Conservation (phyloP, 768 basidiomycete genomes). For the Podaxis pistillaris region DNA sequence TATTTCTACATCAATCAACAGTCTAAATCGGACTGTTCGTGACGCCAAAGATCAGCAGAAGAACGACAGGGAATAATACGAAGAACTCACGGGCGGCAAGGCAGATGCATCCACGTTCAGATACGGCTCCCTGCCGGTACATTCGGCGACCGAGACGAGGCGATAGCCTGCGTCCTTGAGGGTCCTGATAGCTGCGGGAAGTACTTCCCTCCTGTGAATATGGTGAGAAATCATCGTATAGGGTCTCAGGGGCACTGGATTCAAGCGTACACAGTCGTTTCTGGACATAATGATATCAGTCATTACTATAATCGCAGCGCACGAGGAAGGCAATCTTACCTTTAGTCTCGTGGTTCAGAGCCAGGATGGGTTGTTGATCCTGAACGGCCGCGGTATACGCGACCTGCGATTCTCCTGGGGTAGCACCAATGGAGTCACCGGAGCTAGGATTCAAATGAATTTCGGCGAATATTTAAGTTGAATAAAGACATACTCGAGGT, state of each 20-base stretch:
- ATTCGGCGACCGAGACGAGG: slow-evolving; percentile 16
- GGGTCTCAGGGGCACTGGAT: too few relatives aligned
- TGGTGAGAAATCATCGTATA: too few relatives aligned
- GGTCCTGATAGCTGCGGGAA: slow-evolving; percentile 36
- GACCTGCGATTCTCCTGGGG: slow-evolving; percentile 26
- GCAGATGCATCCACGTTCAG: slow-evolving; percentile 6
- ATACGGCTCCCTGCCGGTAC: slow-evolving; percentile 13
- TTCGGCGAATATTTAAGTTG: background rate
- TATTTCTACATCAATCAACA: too few relatives aligned
- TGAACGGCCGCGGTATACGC: slow-evolving; percentile 26
- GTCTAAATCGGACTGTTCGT: too few relatives aligned
- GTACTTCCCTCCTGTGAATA: slow-evolving; percentile 20
- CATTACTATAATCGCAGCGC: background rate
- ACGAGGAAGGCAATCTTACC: slow-evolving; percentile 19
- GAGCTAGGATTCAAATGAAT: slow-evolving; percentile 23
- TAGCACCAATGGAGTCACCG: slow-evolving; percentile 33
- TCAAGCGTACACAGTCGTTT: background rate
- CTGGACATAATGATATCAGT: background rate
- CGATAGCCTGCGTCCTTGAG: slow-evolving; percentile 25
- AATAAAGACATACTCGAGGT: slow-evolving; percentile 29
- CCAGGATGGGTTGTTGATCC: slow-evolving; percentile 27
- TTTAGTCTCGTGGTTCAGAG: slow-evolving; percentile 36
- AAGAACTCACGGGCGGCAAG: slow-evolving; percentile 3
- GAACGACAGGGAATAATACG: background rate
- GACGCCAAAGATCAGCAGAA: background rate